Base-by-base conservation (phyloP, 176 grass and related monocot species). In the Rhynchospora pubera region DNA sequence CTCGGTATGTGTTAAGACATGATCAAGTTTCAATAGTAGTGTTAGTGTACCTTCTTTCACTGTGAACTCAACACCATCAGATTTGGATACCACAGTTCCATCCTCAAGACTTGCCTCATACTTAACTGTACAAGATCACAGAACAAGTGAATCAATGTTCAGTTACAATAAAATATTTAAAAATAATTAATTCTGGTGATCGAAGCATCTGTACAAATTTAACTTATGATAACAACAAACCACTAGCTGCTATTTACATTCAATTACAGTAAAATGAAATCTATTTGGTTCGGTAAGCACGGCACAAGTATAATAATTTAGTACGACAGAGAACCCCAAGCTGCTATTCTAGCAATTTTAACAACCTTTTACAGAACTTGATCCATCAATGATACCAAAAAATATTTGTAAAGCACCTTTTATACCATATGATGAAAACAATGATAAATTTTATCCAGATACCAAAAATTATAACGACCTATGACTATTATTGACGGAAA, bases 41-140 rank as follows among this genome's bases (percentile, higher is more conserved):
- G 21, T 26, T 39, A 39, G 57, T 24, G 16, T 74, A 97, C 93
- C 93, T 46, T 93, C 89, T 89, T 84, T 89, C 22, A 97, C 83
- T 1, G 88, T 97, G 87, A 97, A 97, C 83, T 97, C 91, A 69
- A 88, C 18, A 28, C 91, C 93, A 84, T 93, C 87, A 77, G 90
- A 97, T 86, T 97, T 89, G 30, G 91, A 87, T 53, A 93, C 18
- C 55, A 91, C 85, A 62, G 89, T 86, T 57, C 93, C 93, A 67
- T 97, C 93, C 8, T 88, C 89, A 80, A 97, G 91, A 78, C 87
- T 83, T 15, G 83, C 91, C 59, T 93, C 91, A 85, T 89, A 97
- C 47, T 93, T 93, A 79, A 93, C 93, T 97, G 87, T 44, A 86
- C 55, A 9, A 64, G 90, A 32, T n/a, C 56, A 81, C 4, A 16